Evolutionary conservation across 495 filamentous ascomycete species (phyloP), one percentile per base, ranked within the genome.

Genomic region (Penicillium lividum): DNA sequence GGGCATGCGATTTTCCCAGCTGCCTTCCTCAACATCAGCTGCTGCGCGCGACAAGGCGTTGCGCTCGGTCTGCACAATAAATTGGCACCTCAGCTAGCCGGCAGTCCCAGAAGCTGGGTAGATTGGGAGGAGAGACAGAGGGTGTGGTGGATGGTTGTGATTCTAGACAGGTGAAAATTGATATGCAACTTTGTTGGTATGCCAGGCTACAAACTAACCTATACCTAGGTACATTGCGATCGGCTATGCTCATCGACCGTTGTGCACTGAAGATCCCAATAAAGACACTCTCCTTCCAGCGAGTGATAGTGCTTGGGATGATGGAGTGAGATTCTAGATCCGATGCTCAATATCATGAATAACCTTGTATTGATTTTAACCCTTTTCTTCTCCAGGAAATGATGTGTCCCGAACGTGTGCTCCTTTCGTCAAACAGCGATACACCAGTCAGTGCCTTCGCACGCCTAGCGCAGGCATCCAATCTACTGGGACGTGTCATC

Each of bases 111-210:
- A 31, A 50, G 47, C n/a, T 50, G 47, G 47, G 28, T 50, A 6
- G 47, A 50, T 16, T 50, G 22, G 47, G 47, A 50, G 22, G 47
- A 50, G n/a, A 50, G 47, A 33, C 47, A 50, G 10, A 28, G 47
- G n/a, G 47, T 31, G 3, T 50, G 47, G 47, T 50, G 47, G 47
- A 50, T 50, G 47, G 10, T 50, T 31, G 28, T 50, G 5, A 50
- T 50, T 50, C 30, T 50, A 0, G 47, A 50, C 28, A 50, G 47
- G 47, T 50, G 28, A 50, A 8, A 8, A 11, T 11, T 11, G 8
- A 34, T 10, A 36, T 36, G 33, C 9, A 8, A 34, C 33, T 11
- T n/a, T 5, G 18, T 27, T 10, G 7, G 22, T 8, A 47, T 5
- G 10, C 27, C 18, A 47, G 33, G 16, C 28, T 50, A 47, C 18